phyloP scores from a whole-genome alignment of 768 basidiomycete species.

The Cyclocybe cylindracea region DNA sequence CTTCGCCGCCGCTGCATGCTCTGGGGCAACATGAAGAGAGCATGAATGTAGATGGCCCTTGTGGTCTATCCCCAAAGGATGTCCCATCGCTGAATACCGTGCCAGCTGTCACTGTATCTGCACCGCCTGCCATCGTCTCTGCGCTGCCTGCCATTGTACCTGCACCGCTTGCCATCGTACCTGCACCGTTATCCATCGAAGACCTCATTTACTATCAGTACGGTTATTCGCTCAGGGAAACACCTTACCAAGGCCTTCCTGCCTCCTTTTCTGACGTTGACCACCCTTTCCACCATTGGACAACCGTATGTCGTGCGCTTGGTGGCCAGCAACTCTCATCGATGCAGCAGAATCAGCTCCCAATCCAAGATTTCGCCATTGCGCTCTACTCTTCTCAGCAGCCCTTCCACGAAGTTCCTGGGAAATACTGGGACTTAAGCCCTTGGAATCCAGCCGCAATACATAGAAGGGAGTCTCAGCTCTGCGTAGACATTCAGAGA shows the following conservation, averaged over 20 bases:
- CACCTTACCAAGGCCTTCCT: neutral
- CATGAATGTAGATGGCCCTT: no score
- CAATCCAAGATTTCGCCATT: conserved; percentile 4
- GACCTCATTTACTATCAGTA: conserved; percentile 1
- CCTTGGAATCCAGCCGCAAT: neutral
- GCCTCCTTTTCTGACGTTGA: no score
- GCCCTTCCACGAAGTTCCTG: conserved; percentile 8
- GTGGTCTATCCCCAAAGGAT: no score
- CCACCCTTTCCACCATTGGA: no score
- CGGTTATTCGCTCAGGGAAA: neutral
- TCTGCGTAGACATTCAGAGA: conserved; percentile 1
- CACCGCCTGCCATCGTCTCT: no score
- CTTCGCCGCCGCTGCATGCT: no score
- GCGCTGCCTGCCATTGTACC: no score
- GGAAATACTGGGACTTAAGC: conserved; percentile 12
- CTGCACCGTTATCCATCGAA: no score
- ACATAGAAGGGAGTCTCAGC: neutral
- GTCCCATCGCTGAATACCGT: no score
- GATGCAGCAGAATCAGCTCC: neutral
- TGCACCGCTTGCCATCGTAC: no score
- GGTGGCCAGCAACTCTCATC: neutral
- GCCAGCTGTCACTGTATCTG: no score
- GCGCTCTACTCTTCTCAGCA: neutral
- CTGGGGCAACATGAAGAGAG: no score
- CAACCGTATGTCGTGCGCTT: neutral